Base-by-base conservation (phyloP, 108 stramenopile genomes). In the Nitzschia inconspicua region DNA sequence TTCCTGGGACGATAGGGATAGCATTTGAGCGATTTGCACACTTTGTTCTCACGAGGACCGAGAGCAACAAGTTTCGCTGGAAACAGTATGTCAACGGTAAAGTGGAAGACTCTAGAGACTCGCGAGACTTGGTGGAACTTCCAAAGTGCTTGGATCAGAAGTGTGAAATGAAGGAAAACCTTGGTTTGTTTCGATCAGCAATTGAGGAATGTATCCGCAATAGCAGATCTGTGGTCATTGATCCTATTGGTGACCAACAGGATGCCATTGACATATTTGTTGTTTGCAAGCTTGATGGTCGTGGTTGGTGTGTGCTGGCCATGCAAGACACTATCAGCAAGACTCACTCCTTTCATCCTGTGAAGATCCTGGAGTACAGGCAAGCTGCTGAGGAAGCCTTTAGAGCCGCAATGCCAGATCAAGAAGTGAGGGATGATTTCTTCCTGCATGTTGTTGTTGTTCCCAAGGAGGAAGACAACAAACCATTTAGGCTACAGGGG, bases 311-410 rank as follows among this genome's bases (percentile, higher is more conserved):
- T 39, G 37, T 39, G 13, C 37, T 39, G 37, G 37, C 37, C 37
- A 39, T 39, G 37, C 37, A 39, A 39, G 37, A 39, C 37, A 39
- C 37, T 39, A 39, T 39, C 37, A 39, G 37, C 37, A 39, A 39
- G 37, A 39, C 37, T 39, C 37, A 39, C 37, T 39, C 37, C 37
- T 39, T 39, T 39, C 37, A 39, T 39, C 37, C 37, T 39, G 37
- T 39, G 37, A 39, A 39, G 37, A 39, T 39, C 13, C 37, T 39
- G 37, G 37, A 39, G 37, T 39, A 39, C 37, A 39, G 37, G 37
- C 9, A 39, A 39, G 37, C 37, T 39, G 37, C 37, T 39, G 37
- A 39, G 37, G 13, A 39, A 39, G 37, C 37, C 37, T 39, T 39
- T 39, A 39, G 13, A 39, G 37, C 37, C 13, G 37, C 37, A 39